These are phyloP conservation scores for Solidago caesia DNA, from an alignment of 129 eudicot genomes.

Conservation along the genomic window DNA sequence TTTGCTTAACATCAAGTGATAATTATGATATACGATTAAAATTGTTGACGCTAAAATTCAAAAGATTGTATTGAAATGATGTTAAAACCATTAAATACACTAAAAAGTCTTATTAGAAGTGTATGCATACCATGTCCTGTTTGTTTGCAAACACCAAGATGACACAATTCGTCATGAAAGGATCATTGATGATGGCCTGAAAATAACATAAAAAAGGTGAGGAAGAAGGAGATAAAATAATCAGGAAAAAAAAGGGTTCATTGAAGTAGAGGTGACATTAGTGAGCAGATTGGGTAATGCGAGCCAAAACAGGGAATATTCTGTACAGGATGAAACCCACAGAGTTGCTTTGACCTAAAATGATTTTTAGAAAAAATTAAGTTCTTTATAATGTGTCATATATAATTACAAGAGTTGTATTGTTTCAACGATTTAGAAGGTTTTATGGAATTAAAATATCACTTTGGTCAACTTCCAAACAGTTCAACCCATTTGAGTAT, in stretches of 20 bases:
- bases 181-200: slow-evolving; percentile 91
- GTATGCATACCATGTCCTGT: slow-evolving; percentile 87
- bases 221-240: background rate
- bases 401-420: too few species aligned
- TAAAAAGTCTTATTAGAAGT: slow-evolving; percentile 17
- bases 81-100: slow-evolving; percentile 5
- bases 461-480: background rate
- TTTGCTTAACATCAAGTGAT: too few species aligned
- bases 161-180: slow-evolving; percentile 94
- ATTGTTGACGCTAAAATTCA: slow-evolving; percentile 13
- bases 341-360: background rate
- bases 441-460: background rate
- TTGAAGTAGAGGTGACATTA: too few species aligned
- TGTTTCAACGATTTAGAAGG: background rate
- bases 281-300: background rate
- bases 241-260: too few species aligned
- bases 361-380: too few species aligned
- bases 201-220: slow-evolving; percentile 24
- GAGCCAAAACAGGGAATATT: background rate
- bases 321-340: background rate
- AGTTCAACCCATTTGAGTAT: background rate
- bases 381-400: background rate
- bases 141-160: slow-evolving; percentile 98
- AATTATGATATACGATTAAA: background rate
- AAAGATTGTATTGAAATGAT: slow-evolving; percentile 5